Conservation (phyloP, 768 basidiomycete genomes). For the Lentinula boryana region DNA sequence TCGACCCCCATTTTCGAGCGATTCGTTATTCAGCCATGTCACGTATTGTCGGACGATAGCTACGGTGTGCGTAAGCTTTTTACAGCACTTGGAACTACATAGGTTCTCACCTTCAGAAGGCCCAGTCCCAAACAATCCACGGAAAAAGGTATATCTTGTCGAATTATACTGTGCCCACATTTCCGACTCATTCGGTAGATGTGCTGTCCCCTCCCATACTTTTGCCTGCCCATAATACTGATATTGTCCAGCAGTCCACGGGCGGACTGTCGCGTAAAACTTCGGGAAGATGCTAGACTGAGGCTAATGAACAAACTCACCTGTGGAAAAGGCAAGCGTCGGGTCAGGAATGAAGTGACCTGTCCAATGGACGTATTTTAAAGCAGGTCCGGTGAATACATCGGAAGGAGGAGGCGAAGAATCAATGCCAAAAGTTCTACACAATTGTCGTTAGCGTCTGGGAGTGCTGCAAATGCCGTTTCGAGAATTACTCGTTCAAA, state of each 20-base stretch:
- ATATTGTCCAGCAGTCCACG: conserved; percentile 17
- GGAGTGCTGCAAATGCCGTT: background rate
- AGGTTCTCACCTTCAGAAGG: conserved; percentile 13
- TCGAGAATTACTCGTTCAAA: conserved; percentile 1
- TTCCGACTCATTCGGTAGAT: conserved; percentile 14
- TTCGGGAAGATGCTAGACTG: background rate
- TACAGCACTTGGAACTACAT: background rate
- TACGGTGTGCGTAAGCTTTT: background rate
- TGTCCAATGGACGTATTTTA: conserved; percentile 18
- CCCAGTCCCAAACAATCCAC: conserved; percentile 13
- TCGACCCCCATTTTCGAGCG: conserved; percentile 17
- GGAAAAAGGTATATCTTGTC: conserved; percentile 11
- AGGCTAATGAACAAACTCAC: conserved; percentile 2
- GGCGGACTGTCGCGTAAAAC: conserved; percentile 10
- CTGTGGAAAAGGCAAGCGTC: conserved; percentile 21
- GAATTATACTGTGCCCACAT: conserved; percentile 15
- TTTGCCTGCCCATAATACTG: conserved; percentile 21
- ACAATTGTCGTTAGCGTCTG: background rate
- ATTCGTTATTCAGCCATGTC: conserved; percentile 22
- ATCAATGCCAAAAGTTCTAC: background rate
- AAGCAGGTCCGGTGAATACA: conserved; percentile 10
- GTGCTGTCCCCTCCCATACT: conserved; percentile 20
- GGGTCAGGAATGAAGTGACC: conserved; percentile 28
- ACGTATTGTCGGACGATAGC: conserved; percentile 17
- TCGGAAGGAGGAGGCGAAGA: conserved; percentile 6